Percentiles rank a stretch among this genome's conserved stretches.
Evolutionary conservation across 2,329 filamentous ascomycete species (phyloP).

Genomic region (Arthrobotrys megalospora): DNA sequence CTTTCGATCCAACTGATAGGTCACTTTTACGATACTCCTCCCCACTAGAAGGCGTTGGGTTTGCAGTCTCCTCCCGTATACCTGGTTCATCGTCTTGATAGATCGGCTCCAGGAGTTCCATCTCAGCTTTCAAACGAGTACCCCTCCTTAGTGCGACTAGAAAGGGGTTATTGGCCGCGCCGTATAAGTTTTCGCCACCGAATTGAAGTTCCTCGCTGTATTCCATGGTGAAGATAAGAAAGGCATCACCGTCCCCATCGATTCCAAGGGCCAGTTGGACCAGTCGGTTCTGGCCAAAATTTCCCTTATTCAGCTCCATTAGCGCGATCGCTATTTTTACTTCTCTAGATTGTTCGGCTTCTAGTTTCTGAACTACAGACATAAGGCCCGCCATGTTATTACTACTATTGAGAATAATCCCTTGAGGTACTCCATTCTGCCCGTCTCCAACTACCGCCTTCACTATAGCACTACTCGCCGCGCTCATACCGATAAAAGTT

Average conservation of each 20-base stretch:
- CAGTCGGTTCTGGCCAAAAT: neutral
- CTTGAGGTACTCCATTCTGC: no score
- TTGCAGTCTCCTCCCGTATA: neutral
- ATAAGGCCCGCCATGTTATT: neutral
- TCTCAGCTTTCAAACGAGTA: constrained; percentile 20
- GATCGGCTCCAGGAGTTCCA: constrained; percentile 24
- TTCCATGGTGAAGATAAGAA: neutral
- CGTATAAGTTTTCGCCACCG: constrained; percentile 1
- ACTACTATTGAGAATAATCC: neutral
- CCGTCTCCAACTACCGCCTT: neutral
- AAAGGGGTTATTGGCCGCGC: neutral
- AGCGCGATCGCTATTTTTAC: neutral
- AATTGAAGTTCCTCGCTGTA: neutral
- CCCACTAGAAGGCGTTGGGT: neutral
- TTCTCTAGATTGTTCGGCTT: neutral
- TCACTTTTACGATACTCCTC: neutral
- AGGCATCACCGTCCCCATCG: neutral
- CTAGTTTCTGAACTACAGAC: neutral
- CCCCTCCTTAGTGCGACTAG: constrained; percentile 12
- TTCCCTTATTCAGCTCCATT: neutral
- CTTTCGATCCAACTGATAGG: neutral
- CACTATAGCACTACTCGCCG: neutral
- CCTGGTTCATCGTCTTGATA: constrained; percentile 20
- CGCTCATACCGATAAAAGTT: constrained; percentile 6
- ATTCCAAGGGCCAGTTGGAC: neutral